Evolutionary conservation across 208 protist species (phyloP), one percentile per base, ranked within the genome.

Genomic region (Trypanosoma boissoni): DNA sequence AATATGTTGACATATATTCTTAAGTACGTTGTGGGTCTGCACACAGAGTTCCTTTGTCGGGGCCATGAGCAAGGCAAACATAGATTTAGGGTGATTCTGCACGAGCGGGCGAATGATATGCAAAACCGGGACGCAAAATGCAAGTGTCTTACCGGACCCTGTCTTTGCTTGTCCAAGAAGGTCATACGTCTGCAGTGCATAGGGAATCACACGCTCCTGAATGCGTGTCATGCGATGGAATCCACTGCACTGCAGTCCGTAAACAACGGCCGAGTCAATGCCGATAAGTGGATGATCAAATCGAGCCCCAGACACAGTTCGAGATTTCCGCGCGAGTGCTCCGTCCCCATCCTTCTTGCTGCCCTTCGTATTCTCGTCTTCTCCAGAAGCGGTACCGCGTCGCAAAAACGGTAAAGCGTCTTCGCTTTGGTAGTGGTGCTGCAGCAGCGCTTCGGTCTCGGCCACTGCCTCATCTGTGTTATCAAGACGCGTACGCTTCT

Each of bases 51-150:
- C 94, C 56, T 96, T 92, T 0, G 94, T 98, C 24, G 94, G 94
- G 14, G 91, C 86, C 0, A 98, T 66, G 23, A 96, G 32, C 23
- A 98, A 72, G 27, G 78, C 88, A 10, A 88, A 66, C 18, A 79
- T 89, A 18, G 61, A 54, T 36, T 74, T 49, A 2, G 86, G 86
- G 23, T 72, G 58, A 36, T 88, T 70, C n/a, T 48, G 16, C 2
- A 83, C 54, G 7, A 83, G 56, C 49, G 70, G 65, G 48, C 87
- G 64, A 21, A 84, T 67, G 16, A 67, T 61, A 44, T 99, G 92
- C 4, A 99, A 72, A 12, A 99, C 88, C 4, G 96, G 95, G 10
- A 97, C 69, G 46, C 80, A 91, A 62, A 98, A 98, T 37, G 92
- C 89, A 20, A 97, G 81, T 4, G 96, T 97, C 59, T 98, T 98